These are phyloP conservation scores for Elaeagnus macrophylla DNA, from an alignment of 306 rosid genomes.

Conservation along the genomic window DNA sequence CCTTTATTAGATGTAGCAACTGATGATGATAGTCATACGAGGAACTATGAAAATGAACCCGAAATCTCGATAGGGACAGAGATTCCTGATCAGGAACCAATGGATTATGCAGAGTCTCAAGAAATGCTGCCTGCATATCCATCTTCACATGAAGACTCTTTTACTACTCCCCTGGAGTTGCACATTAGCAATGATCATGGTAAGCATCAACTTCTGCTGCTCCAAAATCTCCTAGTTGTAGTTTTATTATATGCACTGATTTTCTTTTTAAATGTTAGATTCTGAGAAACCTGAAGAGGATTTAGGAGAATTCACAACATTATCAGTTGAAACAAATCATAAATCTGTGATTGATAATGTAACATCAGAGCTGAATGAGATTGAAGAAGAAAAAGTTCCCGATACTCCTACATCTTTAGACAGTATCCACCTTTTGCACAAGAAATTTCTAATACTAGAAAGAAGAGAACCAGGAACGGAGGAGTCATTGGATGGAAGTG, in stretches of 20 bases:
- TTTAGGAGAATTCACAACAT: constrained; percentile 41
- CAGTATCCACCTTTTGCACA: constrained; percentile 51
- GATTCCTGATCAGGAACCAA: constrained; percentile 72
- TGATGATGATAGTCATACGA: constrained; percentile 39
- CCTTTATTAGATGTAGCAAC: constrained; percentile 29
- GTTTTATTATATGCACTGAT: background rate
- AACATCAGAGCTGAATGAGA: constrained; percentile 25
- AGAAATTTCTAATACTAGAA: constrained; percentile 51
- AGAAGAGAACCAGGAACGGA: constrained; percentile 69
- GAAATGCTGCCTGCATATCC: constrained; percentile 22
- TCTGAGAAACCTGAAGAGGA: constrained; percentile 30
- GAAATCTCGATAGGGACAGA: constrained; percentile 81
- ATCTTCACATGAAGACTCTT: constrained; percentile 36
- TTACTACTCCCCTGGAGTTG: constrained; percentile 35
- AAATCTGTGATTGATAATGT: constrained; percentile 25
- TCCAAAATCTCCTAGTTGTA: background rate
- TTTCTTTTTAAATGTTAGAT: constrained; percentile 19
- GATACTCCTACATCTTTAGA: constrained; percentile 73
- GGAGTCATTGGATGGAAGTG: constrained; percentile 81
- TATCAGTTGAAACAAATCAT: constrained; percentile 37
- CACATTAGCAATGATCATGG: constrained; percentile 34
- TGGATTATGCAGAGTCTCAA: constrained; percentile 48
- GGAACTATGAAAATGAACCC: constrained; percentile 48
- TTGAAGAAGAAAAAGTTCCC: constrained; percentile 66
- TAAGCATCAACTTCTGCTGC: constrained; percentile 21